Percentiles rank a stretch among this genome's conserved stretches.
phyloP scores from a whole-genome alignment of 495 filamentous ascomycete genomes.

The Penicillium parvum region DNA sequence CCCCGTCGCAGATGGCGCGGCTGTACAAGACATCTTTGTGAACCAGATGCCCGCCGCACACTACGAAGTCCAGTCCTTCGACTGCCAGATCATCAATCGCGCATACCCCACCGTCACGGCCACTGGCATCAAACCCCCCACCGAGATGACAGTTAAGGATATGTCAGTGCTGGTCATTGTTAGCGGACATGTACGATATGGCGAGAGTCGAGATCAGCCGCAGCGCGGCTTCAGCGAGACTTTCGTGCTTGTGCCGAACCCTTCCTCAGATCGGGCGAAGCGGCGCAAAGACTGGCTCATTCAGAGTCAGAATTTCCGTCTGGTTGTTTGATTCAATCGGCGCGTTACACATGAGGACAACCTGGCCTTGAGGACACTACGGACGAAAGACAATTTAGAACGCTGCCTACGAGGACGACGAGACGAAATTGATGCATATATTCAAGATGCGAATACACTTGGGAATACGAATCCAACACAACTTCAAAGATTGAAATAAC shows the following conservation, averaged over 20 bases:
- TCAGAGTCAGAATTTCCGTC: constrained; percentile 67
- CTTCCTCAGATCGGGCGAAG: constrained; percentile 47
- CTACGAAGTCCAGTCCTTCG: constrained; percentile 63
- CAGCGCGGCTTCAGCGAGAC: constrained; percentile 68
- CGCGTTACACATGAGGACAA: too few species aligned
- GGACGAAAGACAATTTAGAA: too few species aligned
- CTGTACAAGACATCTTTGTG: constrained; percentile 56
- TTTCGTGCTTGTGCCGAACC: constrained; percentile 74
- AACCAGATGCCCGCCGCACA: constrained; percentile 56
- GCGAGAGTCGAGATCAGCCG: constrained; percentile 48
- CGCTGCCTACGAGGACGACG: too few species aligned
- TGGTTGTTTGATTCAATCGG: constrained; percentile 43
- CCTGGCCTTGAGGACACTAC: too few species aligned
- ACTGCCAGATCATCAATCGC: constrained; percentile 71
- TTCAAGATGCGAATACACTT: too few species aligned
- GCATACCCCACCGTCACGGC: constrained; percentile 47
- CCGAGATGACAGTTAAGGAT: constrained; percentile 43
- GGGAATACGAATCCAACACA: too few species aligned
- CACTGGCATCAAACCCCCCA: constrained; percentile 32
- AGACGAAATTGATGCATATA: too few species aligned
- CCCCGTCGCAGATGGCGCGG: constrained; percentile 47
- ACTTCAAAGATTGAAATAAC: too few species aligned
- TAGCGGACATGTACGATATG: constrained; percentile 62
- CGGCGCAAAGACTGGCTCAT: constrained; percentile 59
- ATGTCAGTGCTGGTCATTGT: constrained; percentile 68